Conservation (phyloP, 257 asterid genomes). For the Prunella vulgaris region DNA sequence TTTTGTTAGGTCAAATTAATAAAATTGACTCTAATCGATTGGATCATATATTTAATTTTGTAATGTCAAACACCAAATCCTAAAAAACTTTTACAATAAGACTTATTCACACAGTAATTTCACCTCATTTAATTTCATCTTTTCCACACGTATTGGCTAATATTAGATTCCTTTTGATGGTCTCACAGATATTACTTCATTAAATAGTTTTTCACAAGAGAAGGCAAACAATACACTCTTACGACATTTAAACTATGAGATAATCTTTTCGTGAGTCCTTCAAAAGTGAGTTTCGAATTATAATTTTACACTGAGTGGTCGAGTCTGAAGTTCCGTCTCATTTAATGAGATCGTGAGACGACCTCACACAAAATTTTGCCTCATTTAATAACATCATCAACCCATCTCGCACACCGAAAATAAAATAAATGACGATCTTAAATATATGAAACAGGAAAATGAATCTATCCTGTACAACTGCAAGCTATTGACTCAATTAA, state of each 20-base stretch:
- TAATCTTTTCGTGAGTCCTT: neutral
- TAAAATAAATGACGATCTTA: neutral
- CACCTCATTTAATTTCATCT: no score
- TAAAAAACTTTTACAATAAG: no score
- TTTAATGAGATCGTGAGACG: neutral
- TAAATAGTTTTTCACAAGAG: no score
- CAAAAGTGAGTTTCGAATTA: neutral
- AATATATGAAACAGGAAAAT: neutral
- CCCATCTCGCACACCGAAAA: no score
- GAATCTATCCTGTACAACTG: slow-evolving; percentile 6
- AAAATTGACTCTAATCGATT: no score
- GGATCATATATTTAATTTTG: no score
- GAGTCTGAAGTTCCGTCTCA: neutral
- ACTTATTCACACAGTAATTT: no score
- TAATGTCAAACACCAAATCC: no score
- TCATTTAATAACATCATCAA: no score
- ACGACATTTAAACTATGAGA: neutral
- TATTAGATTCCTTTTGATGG: neutral
- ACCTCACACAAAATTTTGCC: neutral
- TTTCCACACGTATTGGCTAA: neutral
- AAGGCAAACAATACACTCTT: no score
- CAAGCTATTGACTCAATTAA: neutral
- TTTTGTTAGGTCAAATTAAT: no score
- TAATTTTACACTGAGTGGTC: no score
- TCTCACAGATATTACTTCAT: neutral